Evolutionary conservation across 208 protist genomes (phyloP), one percentile per base, ranked within the genome.

Genomic region (Trypanosoma scelopori): DNA sequence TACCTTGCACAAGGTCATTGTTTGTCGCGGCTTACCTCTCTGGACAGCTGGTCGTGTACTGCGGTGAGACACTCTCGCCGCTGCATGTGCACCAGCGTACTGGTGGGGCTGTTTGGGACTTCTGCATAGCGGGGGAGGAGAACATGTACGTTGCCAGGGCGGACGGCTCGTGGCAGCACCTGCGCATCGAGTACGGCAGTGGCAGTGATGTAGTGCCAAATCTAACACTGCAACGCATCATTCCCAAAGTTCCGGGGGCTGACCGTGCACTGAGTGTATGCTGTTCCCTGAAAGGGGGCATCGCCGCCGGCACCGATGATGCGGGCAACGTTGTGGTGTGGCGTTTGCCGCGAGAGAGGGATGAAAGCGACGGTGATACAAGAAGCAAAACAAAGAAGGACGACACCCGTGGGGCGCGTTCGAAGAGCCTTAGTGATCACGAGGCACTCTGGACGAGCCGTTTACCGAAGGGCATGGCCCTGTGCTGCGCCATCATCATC

Each of bases 91-190:
- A 89, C 57, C 85, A 92, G 62, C 90, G 87, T 45, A 85, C 78
- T 65, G 90, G 90, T 55, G 90, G 90, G 37, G 84, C 87, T 30
- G 69, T 96, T 32, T 93, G 87, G 85, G 80, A 86, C 55, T 69
- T 91, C 56, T 79, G 74, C 56, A 60, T 79, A n/a, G 67, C 59
- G 20, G 59, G 67, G n/a, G 27, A 53, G 22, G 32, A 28, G n/a
- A 37, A 37, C 32, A 20, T 82, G 3, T 77, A 73, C 66, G 45
- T 66, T n/a, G 71, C 79, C 3, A 56, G 70, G 53, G 76, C 69
- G 13, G 76, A 86, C 39, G 80, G 80, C 46, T 76, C 80, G 3
- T 82, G 80, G 76, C 80, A 78, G 23, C 77, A 69, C 76, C 73
- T 89, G 71, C 72, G 62, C 60, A 13, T 77, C 0, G 73, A 71